Base-by-base conservation (phyloP, 208 protist species). In the Acanthamoeba triangularis region DNA sequence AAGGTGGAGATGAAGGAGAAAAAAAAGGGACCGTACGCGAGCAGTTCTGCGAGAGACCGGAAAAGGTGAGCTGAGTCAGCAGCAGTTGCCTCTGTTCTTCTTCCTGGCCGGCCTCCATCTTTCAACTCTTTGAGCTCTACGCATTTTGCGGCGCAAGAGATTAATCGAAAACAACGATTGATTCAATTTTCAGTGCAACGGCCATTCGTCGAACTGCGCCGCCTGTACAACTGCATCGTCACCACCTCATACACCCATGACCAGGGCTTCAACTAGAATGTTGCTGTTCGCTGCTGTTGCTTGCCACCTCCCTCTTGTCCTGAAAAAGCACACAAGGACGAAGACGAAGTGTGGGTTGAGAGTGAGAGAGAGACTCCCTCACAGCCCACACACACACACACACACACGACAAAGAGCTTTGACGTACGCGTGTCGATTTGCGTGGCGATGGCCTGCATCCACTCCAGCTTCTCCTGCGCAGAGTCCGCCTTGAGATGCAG, bases 401-500 rank as follows among this genome's bases (percentile, higher is more conserved):
- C 52, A 18, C 52, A 56, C 14, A 41, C 3, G 37, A 3, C 37
- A 3, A 41, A 1, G 37, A 41, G 37, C 37, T n/a, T n/a, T 0
- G 16, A 80, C 72, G 72, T 80, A 80, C 72, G 41, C 3, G 30
- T 28, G n/a, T 80, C 72, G 11, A 80, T 49, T 35, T n/a, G 72
- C 16, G 20, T 41, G 37, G 72, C 28, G 72, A 80, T 80, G 30
- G 72, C 37, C 18, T 80, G 30, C 72, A 80, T 80, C 72, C 72
- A 80, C 37, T 25, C 72, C 18, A 49, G 6, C 72, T 80, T 80
- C 37, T 80, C 72, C 5, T 25, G 37, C 72, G 7, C 37, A 5
- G 72, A 80, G 37, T 80, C 72, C 11, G 72, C 72, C 41, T 80
- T 80, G 41, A 80, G 41, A 20, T 80, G 72, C n/a, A 80, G 37